Evolutionary conservation across 371 early-diverging fungal genomes (phyloP).

Genomic region (Thermomucor indicae-seudaticae): DNA sequence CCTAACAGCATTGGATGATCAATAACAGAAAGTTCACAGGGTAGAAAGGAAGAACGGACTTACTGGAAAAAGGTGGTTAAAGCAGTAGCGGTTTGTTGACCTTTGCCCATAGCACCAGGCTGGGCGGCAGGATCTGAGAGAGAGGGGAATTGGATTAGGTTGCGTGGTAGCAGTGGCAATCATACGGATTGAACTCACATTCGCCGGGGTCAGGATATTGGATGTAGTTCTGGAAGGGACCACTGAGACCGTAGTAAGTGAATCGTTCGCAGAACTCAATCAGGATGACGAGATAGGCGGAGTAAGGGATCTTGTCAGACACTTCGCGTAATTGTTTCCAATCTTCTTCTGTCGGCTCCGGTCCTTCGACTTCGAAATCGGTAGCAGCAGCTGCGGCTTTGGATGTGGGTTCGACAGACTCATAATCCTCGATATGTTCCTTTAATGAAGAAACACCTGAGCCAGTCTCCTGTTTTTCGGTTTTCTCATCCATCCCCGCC

Average conservation of each 20-base stretch:
- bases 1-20: too few relatives aligned
- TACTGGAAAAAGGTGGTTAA: slow-evolving; percentile 69
- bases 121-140: slow-evolving; percentile 34
- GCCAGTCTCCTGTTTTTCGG: too few relatives aligned
- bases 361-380: slow-evolving; percentile 11
- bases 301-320: slow-evolving; percentile 45
- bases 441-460: too few relatives aligned
- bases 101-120: slow-evolving; percentile 44
- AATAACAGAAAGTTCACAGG: too few relatives aligned
- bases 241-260: slow-evolving; percentile 66
- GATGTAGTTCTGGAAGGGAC: slow-evolving; percentile 62
- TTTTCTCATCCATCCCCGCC: too few relatives aligned
- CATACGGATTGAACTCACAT: slow-evolving; percentile 23
- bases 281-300: slow-evolving; percentile 60
- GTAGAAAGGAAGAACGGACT: too few relatives aligned
- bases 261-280: slow-evolving; percentile 80
- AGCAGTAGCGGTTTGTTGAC: slow-evolving; percentile 56
- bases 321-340: slow-evolving; percentile 39
- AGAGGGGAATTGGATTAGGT: slow-evolving; percentile 4
- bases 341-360: slow-evolving; percentile 23
- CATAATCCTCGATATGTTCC: too few relatives aligned
- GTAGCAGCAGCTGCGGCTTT: too few relatives aligned
- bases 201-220: slow-evolving; percentile 42
- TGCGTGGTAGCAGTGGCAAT: background rate
- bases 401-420: too few relatives aligned